A percentile compares a stretch with the other conserved stretches of the same genome.
These are phyloP conservation scores for Fusarium tuaranense DNA, from an alignment of 2,329 filamentous ascomycete genomes.

Conservation along the genomic window DNA sequence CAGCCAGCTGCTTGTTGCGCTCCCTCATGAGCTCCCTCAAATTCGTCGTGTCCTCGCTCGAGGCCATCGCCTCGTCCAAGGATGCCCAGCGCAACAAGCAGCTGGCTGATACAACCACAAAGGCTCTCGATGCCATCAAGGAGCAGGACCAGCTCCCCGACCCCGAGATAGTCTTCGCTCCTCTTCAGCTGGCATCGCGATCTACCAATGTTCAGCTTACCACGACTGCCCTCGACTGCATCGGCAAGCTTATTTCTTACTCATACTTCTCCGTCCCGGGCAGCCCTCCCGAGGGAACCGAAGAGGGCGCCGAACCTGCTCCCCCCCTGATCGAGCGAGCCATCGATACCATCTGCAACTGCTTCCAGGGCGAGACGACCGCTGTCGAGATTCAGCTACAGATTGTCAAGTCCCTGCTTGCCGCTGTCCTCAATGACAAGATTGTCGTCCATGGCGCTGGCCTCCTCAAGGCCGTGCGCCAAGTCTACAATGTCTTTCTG, in stretches of 20 bases:
- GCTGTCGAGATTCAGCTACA: conserved; percentile 93
- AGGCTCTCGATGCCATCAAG: conserved; percentile 87
- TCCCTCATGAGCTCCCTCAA: conserved; percentile 91
- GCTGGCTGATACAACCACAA: conserved; percentile 83
- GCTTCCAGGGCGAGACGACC: conserved; percentile 96
- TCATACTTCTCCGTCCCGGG: conserved; percentile 91
- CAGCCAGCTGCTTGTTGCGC: conserved; percentile 52
- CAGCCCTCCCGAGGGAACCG: conserved; percentile 50
- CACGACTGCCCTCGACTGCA: conserved; percentile 93
- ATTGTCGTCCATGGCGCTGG: conserved; percentile 98
- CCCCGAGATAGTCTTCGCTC: conserved; percentile 91
- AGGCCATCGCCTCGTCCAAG: conserved; percentile 90
- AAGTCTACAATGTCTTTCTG: conserved; percentile 99
- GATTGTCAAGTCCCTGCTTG: conserved; percentile 96
- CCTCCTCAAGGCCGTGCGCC: conserved; percentile 93
- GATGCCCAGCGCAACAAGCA: conserved; percentile 90
- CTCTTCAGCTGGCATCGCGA: conserved; percentile 89
- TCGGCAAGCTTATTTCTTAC: conserved; percentile 98
- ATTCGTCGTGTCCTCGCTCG: conserved; percentile 93
- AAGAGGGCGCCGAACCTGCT: conserved; percentile 54
- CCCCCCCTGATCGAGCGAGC: conserved; percentile 93
- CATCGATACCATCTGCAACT: conserved; percentile 99
- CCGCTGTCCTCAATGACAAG: conserved; percentile 97
- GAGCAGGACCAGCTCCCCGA: conserved; percentile 86
- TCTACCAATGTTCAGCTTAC: conserved; percentile 86